A percentile compares a stretch with the other conserved stretches of the same genome.
phyloP scores from a whole-genome alignment of 2,329 filamentous ascomycete species.

The Pyrenophora graminea region DNA sequence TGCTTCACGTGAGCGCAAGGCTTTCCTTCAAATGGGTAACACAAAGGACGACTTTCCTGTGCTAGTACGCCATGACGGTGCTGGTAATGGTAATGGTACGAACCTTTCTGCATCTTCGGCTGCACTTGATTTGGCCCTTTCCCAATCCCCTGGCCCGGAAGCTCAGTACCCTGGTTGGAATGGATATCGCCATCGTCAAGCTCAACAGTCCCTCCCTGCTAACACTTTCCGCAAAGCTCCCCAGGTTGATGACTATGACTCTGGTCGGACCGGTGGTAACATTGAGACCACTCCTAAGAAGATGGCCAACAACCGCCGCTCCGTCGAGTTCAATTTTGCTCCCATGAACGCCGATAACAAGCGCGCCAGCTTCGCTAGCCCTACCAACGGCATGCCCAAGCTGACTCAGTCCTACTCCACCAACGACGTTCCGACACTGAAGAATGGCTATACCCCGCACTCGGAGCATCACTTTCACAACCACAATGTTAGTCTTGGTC shows the following conservation, averaged over 20 bases:
- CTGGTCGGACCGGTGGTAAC: conserved; percentile 42
- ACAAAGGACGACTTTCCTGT: conserved; percentile 88
- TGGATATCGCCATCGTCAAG: conserved; percentile 69
- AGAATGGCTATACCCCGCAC: conserved; percentile 62
- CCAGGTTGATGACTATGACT: conserved; percentile 44
- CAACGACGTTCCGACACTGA: conserved; percentile 85
- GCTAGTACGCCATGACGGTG: conserved; percentile 67
- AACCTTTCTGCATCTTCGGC: conserved; percentile 81
- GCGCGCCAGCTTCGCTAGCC: conserved; percentile 58
- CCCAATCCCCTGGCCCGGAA: conserved; percentile 68
- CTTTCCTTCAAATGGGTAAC: conserved; percentile 71
- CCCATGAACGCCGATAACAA: conserved; percentile 47
- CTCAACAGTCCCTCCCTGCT: conserved; percentile 63
- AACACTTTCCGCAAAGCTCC: conserved; percentile 54
- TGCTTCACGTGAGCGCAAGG: conserved; percentile 68
- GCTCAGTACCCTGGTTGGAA: conserved; percentile 60
- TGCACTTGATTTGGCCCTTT: conserved; percentile 77
- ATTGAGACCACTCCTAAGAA: conserved; percentile 50
- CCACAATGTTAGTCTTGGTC: conserved; percentile 80
- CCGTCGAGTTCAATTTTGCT: conserved; percentile 52
- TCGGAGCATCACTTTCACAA: conserved; percentile 65
- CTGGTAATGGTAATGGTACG: conserved; percentile 57
- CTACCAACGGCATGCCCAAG: conserved; percentile 67
- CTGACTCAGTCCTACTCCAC: conserved; percentile 88
- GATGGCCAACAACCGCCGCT: conserved; percentile 50